Conservation (phyloP, 768 basidiomycete genomes). For the Boletales sp. region DNA sequence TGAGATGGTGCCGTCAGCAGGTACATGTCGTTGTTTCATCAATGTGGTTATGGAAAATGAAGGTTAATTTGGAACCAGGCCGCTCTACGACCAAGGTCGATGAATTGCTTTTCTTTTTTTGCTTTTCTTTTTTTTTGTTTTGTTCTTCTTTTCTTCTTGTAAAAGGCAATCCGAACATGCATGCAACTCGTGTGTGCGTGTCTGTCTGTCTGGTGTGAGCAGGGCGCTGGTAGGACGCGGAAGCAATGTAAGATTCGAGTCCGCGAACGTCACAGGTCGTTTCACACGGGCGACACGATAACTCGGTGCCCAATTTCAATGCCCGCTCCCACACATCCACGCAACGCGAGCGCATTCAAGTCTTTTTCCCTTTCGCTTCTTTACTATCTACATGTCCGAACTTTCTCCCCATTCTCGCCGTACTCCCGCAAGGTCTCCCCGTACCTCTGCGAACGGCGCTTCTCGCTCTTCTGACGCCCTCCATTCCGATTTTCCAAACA, state of each 20-base stretch:
- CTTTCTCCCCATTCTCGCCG: constrained; percentile 49
- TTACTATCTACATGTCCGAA: constrained; percentile 39
- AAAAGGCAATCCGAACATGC: too few relatives aligned
- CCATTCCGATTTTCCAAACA: constrained; percentile 50
- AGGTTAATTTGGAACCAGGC: constrained; percentile 19
- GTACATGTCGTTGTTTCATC: constrained; percentile 12
- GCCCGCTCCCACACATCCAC: constrained; percentile 39
- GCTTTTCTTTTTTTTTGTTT: too few relatives aligned
- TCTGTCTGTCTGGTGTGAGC: constrained; percentile 9
- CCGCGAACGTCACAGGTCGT: constrained; percentile 28
- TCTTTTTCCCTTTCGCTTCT: constrained; percentile 3
- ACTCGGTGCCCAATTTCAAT: constrained; percentile 39
- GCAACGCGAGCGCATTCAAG: constrained; percentile 20
- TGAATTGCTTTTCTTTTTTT: too few relatives aligned
- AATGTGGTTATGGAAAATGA: constrained; percentile 15
- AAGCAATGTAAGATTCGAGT: constrained; percentile 31
- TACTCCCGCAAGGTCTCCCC: constrained; percentile 60
- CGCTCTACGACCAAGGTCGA: constrained; percentile 10
- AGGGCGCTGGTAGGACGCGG: constrained; percentile 32
- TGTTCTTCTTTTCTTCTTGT: too few relatives aligned
- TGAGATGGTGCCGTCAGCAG: constrained; percentile 18
- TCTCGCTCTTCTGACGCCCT: constrained; percentile 41
- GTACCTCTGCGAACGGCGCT: constrained; percentile 45
- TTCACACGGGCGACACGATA: constrained; percentile 38
- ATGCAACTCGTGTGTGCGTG: constrained; percentile 15